Conservation (phyloP, 257 asterid species). For the Nicotiana tomentosiformis region DNA sequence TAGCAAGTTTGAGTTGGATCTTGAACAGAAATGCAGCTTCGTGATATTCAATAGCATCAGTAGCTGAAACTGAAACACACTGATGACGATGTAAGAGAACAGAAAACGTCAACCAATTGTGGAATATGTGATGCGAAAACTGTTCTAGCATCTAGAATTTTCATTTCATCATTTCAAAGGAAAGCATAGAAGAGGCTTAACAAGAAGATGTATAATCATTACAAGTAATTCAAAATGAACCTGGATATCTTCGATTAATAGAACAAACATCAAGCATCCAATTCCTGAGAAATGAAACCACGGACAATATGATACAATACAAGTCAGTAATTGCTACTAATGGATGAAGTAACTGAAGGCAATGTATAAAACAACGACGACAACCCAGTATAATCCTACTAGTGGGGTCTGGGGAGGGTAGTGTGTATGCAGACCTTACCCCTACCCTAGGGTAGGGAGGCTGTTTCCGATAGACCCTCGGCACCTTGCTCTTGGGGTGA, state of each 20-base stretch:
- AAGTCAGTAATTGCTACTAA: background rate
- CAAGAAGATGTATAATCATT: background rate
- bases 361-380: background rate
- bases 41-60: background rate
- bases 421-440: no score
- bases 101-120: background rate
- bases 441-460: no score
- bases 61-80: conserved; percentile 3
- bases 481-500: no score
- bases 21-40: background rate
- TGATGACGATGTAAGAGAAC: background rate
- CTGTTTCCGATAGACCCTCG: no score
- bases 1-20: background rate
- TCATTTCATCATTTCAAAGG: background rate
- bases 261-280: conserved; percentile 5
- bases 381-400: no score
- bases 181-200: background rate
- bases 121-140: background rate
- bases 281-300: conserved; percentile 4
- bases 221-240: conserved; percentile 8
- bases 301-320: background rate
- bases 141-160: conserved; percentile 4
- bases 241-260: conserved; percentile 1
- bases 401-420: no score
- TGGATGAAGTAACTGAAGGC: background rate